phyloP scores from a whole-genome alignment of 192 early-diverging fungal genomes.

The Rhizophagus clarus region DNA sequence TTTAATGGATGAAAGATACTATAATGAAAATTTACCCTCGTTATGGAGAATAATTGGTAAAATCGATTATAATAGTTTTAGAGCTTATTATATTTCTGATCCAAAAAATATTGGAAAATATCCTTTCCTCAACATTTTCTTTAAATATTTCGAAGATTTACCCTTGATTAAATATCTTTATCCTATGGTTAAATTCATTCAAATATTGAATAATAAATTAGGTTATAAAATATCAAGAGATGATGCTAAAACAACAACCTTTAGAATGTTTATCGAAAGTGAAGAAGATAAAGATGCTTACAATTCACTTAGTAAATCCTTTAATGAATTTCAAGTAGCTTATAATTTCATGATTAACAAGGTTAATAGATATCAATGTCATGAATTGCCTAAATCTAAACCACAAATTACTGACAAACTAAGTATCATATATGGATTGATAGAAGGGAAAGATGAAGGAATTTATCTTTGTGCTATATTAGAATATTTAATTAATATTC shows the following conservation, averaged over 20 bases:
- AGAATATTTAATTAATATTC: slow-evolving; percentile 25
- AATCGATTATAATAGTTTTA: background rate
- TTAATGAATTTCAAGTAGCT: slow-evolving; percentile 15
- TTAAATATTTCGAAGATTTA: slow-evolving; percentile 26
- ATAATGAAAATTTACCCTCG: background rate
- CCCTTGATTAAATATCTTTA: slow-evolving; percentile 1
- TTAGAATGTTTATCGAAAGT: slow-evolving; percentile 11
- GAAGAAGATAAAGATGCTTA: background rate
- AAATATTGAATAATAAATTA: slow-evolving; percentile 9
- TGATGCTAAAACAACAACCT: slow-evolving; percentile 4
- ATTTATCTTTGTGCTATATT: slow-evolving; percentile 23
- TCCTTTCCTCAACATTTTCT: slow-evolving; percentile 24
- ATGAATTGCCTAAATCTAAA: background rate
- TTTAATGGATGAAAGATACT: background rate
- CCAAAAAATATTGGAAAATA: background rate
- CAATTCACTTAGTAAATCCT: background rate
- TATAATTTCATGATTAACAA: slow-evolving; percentile 23
- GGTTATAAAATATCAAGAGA: slow-evolving; percentile 6
- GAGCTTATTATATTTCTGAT: slow-evolving; percentile 21
- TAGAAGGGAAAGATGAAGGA: slow-evolving; percentile 2
- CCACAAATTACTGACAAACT: background rate
- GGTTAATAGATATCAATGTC: slow-evolving; percentile 32
- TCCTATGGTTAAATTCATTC: slow-evolving; percentile 27
- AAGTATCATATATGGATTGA: slow-evolving; percentile 4
- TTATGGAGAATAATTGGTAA: slow-evolving; percentile 23